A percentile compares a stretch with the other conserved stretches of the same genome.
These are phyloP conservation scores for Populus hybrid DNA, from an alignment of 441 rosid genomes.

Conservation along the genomic window DNA sequence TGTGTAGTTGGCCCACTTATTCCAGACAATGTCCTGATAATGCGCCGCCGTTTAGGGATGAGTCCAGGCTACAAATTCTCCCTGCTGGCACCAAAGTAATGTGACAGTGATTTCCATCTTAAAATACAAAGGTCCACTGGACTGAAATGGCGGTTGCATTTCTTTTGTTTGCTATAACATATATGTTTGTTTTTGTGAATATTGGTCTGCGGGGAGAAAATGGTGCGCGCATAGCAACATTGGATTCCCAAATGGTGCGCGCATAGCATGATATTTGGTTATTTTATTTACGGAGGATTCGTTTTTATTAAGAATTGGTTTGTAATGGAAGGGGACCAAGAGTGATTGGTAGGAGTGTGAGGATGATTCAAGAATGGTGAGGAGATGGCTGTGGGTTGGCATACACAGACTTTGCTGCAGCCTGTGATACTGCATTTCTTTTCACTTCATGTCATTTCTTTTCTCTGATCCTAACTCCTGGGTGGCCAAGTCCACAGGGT, in stretches of 20 bases:
- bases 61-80: constrained; percentile 23
- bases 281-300: neutral
- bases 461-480: neutral
- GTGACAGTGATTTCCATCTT: neutral
- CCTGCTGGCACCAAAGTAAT: constrained; percentile 28
- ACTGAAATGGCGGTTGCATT: too few species aligned
- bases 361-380: constrained; percentile 48
- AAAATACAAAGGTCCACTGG: too few species aligned
- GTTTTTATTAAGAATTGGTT: neutral
- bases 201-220: constrained; percentile 35
- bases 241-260: constrained; percentile 33
- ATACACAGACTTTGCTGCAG: constrained; percentile 67
- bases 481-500: too few species aligned
- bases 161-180: too few species aligned
- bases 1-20: too few species aligned
- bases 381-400: constrained; percentile 51
- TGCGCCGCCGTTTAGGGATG: constrained; percentile 7
- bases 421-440: constrained; percentile 47
- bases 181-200: neutral
- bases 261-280: too few species aligned
- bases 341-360: constrained; percentile 60
- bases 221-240: constrained; percentile 28
- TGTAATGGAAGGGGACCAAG: constrained; percentile 45
- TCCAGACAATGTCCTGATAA: neutral
- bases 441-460: too few species aligned